These are phyloP conservation scores for Buddleja alternifolia DNA, from an alignment of 257 asterid species.

Conservation along the genomic window DNA sequence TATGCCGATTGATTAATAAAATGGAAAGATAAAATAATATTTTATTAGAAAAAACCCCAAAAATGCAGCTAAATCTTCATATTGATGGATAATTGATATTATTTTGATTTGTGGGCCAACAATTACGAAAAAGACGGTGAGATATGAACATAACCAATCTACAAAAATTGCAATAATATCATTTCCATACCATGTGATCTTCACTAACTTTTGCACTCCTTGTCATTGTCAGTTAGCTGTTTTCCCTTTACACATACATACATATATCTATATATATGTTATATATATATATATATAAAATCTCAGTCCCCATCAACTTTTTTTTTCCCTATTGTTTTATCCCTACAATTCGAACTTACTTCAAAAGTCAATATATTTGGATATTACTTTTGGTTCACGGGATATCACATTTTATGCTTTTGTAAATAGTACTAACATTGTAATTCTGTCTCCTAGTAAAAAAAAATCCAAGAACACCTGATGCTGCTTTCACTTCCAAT, in stretches of 20 bases:
- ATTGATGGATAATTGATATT: neutral
- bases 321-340: conserved; percentile 1
- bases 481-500: no score
- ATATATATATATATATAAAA: neutral
- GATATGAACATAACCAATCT: neutral
- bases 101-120: neutral
- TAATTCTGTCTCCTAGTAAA: neutral
- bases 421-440: neutral
- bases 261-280: no score
- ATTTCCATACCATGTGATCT: conserved; percentile 21
- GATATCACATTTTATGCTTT: conserved; percentile 11
- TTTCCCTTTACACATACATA: neutral
- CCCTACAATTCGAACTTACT: neutral
- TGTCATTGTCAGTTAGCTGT: conserved; percentile 36
- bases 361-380: neutral
- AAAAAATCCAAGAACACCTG: no score
- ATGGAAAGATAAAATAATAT: no score
- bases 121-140: neutral
- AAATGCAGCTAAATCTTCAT: neutral
- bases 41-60: no score
- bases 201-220: neutral
- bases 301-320: conserved; percentile 11
- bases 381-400: conserved; percentile 12
- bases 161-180: conserved; percentile 7
- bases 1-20: no score